These are phyloP conservation scores for Eucalyptus marginata DNA, from an alignment of 345 rosid genomes.

Conservation along the genomic window DNA sequence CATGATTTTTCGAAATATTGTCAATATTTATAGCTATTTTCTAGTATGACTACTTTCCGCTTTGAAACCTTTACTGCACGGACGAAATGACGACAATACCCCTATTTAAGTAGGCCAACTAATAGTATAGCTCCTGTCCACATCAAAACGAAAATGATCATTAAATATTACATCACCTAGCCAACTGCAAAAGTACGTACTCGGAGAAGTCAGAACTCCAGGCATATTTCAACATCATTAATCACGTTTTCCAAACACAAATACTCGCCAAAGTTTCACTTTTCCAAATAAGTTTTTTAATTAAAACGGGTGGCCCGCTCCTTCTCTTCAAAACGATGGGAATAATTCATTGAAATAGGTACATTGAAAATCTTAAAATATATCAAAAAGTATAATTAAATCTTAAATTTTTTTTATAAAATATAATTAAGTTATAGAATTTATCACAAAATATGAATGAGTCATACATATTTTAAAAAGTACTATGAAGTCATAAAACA, in stretches of 20 bases:
- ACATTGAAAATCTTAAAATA: no score
- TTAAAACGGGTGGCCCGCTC: neutral
- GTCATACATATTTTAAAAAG: no score
- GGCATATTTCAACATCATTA: neutral
- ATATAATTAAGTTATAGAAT: no score
- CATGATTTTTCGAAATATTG: neutral
- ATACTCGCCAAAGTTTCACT: neutral
- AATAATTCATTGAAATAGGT: neutral
- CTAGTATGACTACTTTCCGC: neutral
- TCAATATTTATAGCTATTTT: neutral
- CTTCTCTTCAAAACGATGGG: neutral
- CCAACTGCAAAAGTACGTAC: neutral
- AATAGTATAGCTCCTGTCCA: neutral
- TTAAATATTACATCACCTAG: neutral
- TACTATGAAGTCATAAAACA: no score
- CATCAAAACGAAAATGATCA: neutral
- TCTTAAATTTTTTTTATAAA: no score
- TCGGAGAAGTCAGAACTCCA: neutral
- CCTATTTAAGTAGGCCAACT: neutral
- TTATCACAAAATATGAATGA: no score
- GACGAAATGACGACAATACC: neutral
- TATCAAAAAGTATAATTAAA: no score
- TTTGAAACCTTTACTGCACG: neutral
- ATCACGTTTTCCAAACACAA: neutral
- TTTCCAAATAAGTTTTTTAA: neutral